phyloP scores from a whole-genome alignment of 805 yeast species.

The Saccharomycopsis lassenensis region DNA sequence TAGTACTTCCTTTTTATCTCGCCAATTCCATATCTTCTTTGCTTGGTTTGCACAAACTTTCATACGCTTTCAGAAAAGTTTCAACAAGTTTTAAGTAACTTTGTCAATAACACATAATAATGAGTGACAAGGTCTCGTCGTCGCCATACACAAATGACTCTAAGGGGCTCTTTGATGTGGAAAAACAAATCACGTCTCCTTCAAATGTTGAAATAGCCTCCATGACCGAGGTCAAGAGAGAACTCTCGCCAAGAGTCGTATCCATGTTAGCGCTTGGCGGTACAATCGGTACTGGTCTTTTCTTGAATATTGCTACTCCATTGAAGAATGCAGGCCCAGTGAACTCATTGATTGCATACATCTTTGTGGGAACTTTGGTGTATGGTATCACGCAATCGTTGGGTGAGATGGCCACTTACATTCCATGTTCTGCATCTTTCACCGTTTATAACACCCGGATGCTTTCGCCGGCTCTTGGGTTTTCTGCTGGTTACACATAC shows the following conservation, averaged over 20 bases:
- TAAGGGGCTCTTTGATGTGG: too few relatives aligned
- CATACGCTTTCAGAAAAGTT: too few relatives aligned
- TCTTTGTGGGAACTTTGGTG: conserved; percentile 52
- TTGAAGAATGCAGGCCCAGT: conserved; percentile 54
- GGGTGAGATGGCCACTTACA: conserved; percentile 68
- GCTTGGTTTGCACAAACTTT: too few relatives aligned
- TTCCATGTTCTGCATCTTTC: conserved; percentile 54
- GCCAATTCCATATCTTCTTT: too few relatives aligned
- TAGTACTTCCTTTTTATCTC: too few relatives aligned
- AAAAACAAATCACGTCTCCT: too few relatives aligned
- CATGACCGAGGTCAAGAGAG: conserved; percentile 39
- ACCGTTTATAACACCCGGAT: conserved; percentile 54
- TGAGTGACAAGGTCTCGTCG: too few relatives aligned
- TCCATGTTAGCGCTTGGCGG: conserved; percentile 69
- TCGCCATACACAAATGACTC: too few relatives aligned
- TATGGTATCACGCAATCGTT: conserved; percentile 52
- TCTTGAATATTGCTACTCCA: conserved; percentile 50
- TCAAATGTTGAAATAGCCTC: conserved; percentile 24
- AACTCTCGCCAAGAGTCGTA: conserved; percentile 51
- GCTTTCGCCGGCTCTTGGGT: conserved; percentile 54
- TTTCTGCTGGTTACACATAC: conserved; percentile 58
- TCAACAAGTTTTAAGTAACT: too few relatives aligned
- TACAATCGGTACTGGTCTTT: conserved; percentile 62
- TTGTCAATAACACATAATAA: too few relatives aligned
- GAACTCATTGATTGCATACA: conserved; percentile 45